These are phyloP conservation scores for Megacollybia marginata DNA, from an alignment of 768 basidiomycete genomes.

Conservation along the genomic window DNA sequence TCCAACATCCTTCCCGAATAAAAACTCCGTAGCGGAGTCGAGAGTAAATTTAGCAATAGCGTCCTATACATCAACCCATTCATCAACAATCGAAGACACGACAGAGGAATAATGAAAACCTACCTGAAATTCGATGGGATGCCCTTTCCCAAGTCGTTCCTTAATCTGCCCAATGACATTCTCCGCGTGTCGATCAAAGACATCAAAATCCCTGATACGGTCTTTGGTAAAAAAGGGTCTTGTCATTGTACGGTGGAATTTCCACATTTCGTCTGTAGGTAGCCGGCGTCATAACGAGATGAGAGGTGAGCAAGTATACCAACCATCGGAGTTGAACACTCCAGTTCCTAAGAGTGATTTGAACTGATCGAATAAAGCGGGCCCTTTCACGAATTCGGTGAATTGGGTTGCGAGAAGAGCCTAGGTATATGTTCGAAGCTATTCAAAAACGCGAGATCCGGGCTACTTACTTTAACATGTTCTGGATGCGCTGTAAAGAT, in stretches of 20 bases:
- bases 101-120: constrained; percentile 11
- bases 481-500: too few relatives aligned
- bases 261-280: constrained; percentile 23
- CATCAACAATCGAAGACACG: neutral
- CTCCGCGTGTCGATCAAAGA: constrained; percentile 21
- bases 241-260: constrained; percentile 26
- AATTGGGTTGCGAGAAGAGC: too few relatives aligned
- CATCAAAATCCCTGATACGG: constrained; percentile 21
- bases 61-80: constrained; percentile 14
- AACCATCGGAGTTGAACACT: constrained; percentile 27
- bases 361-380: too few relatives aligned
- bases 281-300: neutral
- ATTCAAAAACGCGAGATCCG: too few relatives aligned
- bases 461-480: too few relatives aligned
- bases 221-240: constrained; percentile 24
- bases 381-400: too few relatives aligned
- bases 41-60: constrained; percentile 29
- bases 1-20: constrained; percentile 23
- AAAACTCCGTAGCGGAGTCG: constrained; percentile 18
- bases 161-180: constrained; percentile 8
- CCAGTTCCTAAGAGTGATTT: constrained; percentile 19
- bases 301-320: neutral
- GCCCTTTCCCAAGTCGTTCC: constrained; percentile 11
- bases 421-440: too few relatives aligned
- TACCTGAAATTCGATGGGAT: constrained; percentile 19